Conservation (phyloP, 2,329 filamentous ascomycete species). For the Aspergillus transmontanensis region DNA sequence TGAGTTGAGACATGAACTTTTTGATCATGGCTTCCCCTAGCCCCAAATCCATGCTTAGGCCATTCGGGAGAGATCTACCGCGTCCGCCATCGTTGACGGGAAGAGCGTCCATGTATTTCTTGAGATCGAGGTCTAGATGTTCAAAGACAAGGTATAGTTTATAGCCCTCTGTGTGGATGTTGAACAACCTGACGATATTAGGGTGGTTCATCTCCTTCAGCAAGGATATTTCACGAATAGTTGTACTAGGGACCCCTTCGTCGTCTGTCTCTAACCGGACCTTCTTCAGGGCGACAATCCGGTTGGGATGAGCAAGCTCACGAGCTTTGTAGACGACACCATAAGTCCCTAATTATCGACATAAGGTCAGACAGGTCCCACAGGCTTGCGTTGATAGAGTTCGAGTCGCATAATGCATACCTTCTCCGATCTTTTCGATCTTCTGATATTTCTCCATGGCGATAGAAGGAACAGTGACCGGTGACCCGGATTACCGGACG, state of each 20-base stretch:
- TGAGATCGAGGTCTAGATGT: constrained; percentile 86
- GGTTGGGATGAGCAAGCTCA: constrained; percentile 77
- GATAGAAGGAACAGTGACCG: background rate
- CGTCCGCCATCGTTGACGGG: constrained; percentile 82
- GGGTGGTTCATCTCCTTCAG: constrained; percentile 93
- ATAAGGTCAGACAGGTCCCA: background rate
- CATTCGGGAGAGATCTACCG: constrained; percentile 81
- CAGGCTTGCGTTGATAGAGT: background rate
- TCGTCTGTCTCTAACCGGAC: constrained; percentile 94
- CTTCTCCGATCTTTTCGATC: constrained; percentile 94
- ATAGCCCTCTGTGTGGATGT: constrained; percentile 92
- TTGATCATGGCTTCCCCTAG: constrained; percentile 81
- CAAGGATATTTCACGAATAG: constrained; percentile 90
- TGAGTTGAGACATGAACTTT: constrained; percentile 89
- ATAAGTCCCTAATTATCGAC: constrained; percentile 71
- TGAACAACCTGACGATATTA: constrained; percentile 83
- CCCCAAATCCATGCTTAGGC: constrained; percentile 68
- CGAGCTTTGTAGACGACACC: constrained; percentile 94
- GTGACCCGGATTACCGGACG: background rate
- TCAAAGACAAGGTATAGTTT: constrained; percentile 94
- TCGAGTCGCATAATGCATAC: constrained; percentile 51
- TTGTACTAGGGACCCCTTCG: constrained; percentile 91
- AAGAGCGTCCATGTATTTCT: constrained; percentile 94
- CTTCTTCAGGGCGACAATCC: constrained; percentile 92
- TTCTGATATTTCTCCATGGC: constrained; percentile 95